Conservation (phyloP, 352 stramenopile species). For the Elongisporangium undulatum region DNA sequence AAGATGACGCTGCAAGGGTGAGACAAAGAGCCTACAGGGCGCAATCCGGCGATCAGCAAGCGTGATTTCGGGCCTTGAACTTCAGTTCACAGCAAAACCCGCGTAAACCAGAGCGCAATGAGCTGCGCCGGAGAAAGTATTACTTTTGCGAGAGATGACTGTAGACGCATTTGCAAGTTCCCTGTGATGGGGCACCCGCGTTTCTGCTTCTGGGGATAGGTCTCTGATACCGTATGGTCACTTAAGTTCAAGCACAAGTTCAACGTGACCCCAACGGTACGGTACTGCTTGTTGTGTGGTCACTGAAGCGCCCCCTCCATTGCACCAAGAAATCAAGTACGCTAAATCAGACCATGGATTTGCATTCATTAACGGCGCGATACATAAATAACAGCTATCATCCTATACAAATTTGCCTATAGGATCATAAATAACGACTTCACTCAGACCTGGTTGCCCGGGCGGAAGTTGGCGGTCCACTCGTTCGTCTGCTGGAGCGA, state of each 20-base stretch:
- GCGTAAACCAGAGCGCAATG: neutral
- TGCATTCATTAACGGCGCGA: neutral
- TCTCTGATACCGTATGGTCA: neutral
- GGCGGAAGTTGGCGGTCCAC: slow-evolving; percentile 21
- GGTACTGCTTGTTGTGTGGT: neutral
- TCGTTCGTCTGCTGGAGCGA: slow-evolving; percentile 59
- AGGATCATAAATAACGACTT: neutral
- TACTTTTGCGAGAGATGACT: neutral
- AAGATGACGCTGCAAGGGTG: neutral
- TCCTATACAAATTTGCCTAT: neutral
- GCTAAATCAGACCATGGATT: neutral
- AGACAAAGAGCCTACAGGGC: neutral
- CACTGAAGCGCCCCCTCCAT: neutral
- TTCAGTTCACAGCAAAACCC: neutral
- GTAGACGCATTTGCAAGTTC: neutral
- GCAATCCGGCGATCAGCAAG: neutral
- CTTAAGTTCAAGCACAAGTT: neutral
- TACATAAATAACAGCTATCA: slow-evolving; percentile 1
- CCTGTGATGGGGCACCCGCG: neutral
- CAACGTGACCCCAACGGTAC: neutral
- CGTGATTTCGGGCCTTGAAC: neutral
- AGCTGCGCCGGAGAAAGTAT: neutral
- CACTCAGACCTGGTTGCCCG: slow-evolving; percentile 10
- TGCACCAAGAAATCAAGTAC: neutral
- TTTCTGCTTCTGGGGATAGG: neutral